Base-by-base conservation (phyloP, 2,329 filamentous ascomycete genomes). In the Penicillium sp. region DNA sequence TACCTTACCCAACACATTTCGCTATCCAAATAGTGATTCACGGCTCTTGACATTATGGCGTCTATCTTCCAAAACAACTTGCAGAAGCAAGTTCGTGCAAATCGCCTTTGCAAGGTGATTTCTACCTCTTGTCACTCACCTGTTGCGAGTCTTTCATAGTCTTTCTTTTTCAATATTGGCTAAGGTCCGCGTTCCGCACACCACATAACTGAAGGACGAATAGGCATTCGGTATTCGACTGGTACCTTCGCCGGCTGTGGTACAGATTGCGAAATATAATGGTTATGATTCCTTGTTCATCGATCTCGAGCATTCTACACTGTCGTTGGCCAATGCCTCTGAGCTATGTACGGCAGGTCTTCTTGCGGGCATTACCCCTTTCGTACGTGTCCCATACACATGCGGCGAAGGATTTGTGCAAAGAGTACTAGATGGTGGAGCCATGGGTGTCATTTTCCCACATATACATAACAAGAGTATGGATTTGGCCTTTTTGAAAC, bases 201-300 rank as follows among this genome's bases (percentile, higher is more conserved):
- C n/a, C n/a, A n/a, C n/a, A n/a, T n/a, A n/a, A n/a, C n/a, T n/a
- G n/a, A n/a, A n/a, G n/a, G n/a, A n/a, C n/a, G n/a, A n/a, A 72
- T 30, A 62, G 55, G 62, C 58, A 3, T 59, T 66, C 24, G 63
- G 64, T 30, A 67, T 74, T 54, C 66, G 65, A 42, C 54, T 73
- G 5, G 57, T 66, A 1, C 58, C 68, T 1, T 67, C 64, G 18
- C 51, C 63, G 0, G 60, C 66, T 18, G 62, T 74, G 3, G 68
- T 73, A 11, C 64, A 69, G 21, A 57, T 74, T 5, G 73, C 72
- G 11, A 66, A 67, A 55, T 64, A 66, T 23, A 67, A 66, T 2
- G 70, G 70, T 20, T 74, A 67, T 51, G 68, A 75, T 50, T 59
- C 67, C 6, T 60, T 76, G 0, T 75, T 75, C 61, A 73, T 76